phyloP scores from a whole-genome alignment of 768 basidiomycete species.

The Trametes sanguinea region DNA sequence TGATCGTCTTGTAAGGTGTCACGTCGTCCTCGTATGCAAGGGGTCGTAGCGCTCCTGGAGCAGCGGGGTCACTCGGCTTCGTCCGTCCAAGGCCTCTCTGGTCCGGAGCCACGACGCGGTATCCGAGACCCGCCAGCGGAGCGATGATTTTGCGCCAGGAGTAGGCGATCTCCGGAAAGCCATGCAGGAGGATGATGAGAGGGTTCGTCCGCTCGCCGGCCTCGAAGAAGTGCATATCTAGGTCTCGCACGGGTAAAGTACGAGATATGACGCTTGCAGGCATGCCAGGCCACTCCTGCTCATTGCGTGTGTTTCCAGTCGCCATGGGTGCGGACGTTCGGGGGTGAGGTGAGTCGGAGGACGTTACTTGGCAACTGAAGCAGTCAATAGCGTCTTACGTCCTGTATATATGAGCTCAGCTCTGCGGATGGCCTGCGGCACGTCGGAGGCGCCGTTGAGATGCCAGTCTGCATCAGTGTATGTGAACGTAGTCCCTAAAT shows the following conservation, averaged over 20 bases:
- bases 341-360: no score
- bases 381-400: no score
- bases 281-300: conserved; percentile 9
- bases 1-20: conserved; percentile 50
- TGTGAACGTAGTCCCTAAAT: not conserved
- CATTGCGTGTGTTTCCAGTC: no score
- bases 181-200: conserved; percentile 60
- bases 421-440: no score
- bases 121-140: conserved; percentile 52
- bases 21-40: conserved; percentile 51
- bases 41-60: conserved; percentile 19
- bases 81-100: conserved; percentile 54
- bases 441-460: no score
- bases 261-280: conserved; percentile 41
- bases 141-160: conserved; percentile 63
- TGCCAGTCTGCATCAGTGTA: no score
- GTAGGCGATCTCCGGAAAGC: conserved; percentile 67
- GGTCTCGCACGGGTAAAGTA: conserved; percentile 46
- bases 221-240: conserved; percentile 55
- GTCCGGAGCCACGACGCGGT: conserved; percentile 65
- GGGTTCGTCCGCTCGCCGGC: conserved; percentile 38
- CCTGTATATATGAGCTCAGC: no score
- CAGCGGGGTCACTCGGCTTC: conserved; percentile 8
- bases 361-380: no score
- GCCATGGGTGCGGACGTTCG: no score